Percentiles rank a stretch among this genome's conserved stretches.
Evolutionary conservation across 371 early-diverging fungal genomes (phyloP).

Genomic region (Polyrhizophydium stewartii): DNA sequence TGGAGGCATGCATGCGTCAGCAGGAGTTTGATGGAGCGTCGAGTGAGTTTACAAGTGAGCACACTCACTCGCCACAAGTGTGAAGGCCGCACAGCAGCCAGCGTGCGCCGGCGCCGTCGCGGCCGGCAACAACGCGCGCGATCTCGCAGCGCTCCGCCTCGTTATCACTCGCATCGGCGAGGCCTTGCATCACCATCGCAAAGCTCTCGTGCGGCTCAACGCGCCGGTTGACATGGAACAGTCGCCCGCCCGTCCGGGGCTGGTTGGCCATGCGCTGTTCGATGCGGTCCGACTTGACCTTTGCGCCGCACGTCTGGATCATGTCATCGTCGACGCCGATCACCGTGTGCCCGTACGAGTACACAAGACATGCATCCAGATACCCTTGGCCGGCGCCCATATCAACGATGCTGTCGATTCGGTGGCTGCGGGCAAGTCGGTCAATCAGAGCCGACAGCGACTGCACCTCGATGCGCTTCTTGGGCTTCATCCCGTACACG

Average conservation of each 20-base stretch:
- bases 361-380: conserved; percentile 67
- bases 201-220: conserved; percentile 27
- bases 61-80: conserved; percentile 70
- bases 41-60: too few species aligned
- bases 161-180: background rate
- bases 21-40: too few species aligned
- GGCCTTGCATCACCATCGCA: conserved; percentile 2
- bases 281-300: conserved; percentile 55
- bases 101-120: conserved; percentile 7
- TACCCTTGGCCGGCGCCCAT: conserved; percentile 65
- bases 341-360: conserved; percentile 62
- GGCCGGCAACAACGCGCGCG: background rate
- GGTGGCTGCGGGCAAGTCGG: conserved; percentile 11
- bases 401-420: conserved; percentile 22
- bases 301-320: conserved; percentile 76
- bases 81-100: conserved; percentile 84
- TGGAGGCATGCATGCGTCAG: too few species aligned
- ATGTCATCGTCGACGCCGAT: conserved; percentile 75
- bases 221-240: conserved; percentile 32
- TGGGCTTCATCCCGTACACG: conserved; percentile 67
- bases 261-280: conserved; percentile 25
- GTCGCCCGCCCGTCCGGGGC: background rate
- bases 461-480: conserved; percentile 72
- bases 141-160: too few species aligned
- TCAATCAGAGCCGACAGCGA: conserved; percentile 42